Evolutionary conservation across 2,329 filamentous ascomycete genomes (phyloP).

Genomic region (Trichoderma atroviride): DNA sequence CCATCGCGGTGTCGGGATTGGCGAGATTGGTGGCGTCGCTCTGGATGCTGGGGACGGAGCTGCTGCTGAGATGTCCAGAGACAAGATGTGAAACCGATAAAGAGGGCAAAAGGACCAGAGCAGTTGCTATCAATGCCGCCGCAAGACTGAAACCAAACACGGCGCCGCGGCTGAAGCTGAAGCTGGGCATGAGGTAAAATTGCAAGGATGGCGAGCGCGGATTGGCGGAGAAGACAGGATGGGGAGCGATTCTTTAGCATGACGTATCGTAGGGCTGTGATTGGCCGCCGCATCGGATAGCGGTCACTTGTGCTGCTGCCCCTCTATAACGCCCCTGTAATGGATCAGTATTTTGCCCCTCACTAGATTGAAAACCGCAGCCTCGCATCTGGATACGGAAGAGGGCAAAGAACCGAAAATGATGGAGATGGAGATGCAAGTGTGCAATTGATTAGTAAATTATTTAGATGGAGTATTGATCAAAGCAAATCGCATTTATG

Average conservation of each 20-base stretch:
- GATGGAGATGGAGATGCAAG: not conserved
- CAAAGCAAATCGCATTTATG: too few relatives aligned
- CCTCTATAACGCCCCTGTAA: conserved; percentile 5
- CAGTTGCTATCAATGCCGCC: conserved; percentile 13
- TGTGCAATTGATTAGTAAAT: not conserved
- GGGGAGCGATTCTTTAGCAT: not conserved
- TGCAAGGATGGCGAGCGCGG: conserved; percentile 10
- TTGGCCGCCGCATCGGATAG: not conserved
- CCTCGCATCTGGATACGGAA: not conserved
- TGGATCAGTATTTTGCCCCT: not conserved
- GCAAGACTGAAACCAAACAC: conserved; percentile 4
- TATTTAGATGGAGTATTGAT: too few relatives aligned
- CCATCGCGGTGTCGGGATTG: conserved; percentile 26
- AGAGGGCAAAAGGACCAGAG: not conserved
- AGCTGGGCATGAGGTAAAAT: conserved; percentile 25
- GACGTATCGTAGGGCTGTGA: not conserved
- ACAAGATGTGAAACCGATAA: not conserved
- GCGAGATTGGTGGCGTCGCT: not conserved
- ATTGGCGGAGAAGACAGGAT: conserved; percentile 17
- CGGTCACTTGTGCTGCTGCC: not conserved
- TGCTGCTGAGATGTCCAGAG: not conserved
- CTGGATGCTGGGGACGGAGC: not conserved
- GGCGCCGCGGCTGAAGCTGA: conserved; percentile 5
- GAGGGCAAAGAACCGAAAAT: not conserved
- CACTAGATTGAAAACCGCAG: not conserved